Evolutionary conservation across 257 asterid species (phyloP).

Genomic region (Ilex asprella): DNA sequence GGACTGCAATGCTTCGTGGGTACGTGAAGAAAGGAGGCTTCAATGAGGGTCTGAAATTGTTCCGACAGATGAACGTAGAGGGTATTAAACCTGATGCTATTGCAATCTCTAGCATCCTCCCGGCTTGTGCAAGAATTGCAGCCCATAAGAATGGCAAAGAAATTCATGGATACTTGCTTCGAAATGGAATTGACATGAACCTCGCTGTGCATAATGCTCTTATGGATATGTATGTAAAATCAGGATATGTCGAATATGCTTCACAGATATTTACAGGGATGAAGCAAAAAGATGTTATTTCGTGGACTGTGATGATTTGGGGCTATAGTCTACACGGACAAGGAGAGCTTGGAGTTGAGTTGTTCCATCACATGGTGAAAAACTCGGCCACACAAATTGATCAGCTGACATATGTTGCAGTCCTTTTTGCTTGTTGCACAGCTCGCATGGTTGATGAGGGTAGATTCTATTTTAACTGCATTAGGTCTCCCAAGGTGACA

Average conservation of each 20-base stretch:
- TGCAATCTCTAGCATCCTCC: slow-evolving; percentile 22
- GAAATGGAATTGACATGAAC: slow-evolving; percentile 16
- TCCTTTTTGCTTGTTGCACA: slow-evolving; percentile 20
- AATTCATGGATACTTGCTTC: slow-evolving; percentile 23
- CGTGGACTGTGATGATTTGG: slow-evolving; percentile 25
- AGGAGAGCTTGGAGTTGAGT: slow-evolving; percentile 19
- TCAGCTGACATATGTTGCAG: slow-evolving; percentile 17
- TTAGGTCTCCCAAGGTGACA: slow-evolving; percentile 23
- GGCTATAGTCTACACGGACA: slow-evolving; percentile 27
- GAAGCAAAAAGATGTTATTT: slow-evolving; percentile 19
- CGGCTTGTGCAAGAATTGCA: slow-evolving; percentile 28
- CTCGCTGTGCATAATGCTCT: slow-evolving; percentile 19
- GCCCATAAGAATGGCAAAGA: slow-evolving; percentile 28
- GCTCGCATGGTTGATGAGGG: slow-evolving; percentile 27
- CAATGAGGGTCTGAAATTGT: slow-evolving; percentile 28
- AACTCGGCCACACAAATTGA: slow-evolving; percentile 10
- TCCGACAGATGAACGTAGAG: slow-evolving; percentile 18
- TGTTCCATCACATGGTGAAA: slow-evolving; percentile 11
- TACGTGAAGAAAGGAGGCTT: slow-evolving; percentile 24
- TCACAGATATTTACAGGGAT: slow-evolving; percentile 15
- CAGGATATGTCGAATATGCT: slow-evolving; percentile 27
- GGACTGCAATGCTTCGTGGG: slow-evolving; percentile 25
- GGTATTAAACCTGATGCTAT: slow-evolving; percentile 23
- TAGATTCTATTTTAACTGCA: slow-evolving; percentile 11
- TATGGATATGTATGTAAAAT: slow-evolving; percentile 28